Evolutionary conservation across 768 basidiomycete genomes (phyloP), one percentile per base, ranked within the genome.

Genomic region (Tylopilus subfusipes): DNA sequence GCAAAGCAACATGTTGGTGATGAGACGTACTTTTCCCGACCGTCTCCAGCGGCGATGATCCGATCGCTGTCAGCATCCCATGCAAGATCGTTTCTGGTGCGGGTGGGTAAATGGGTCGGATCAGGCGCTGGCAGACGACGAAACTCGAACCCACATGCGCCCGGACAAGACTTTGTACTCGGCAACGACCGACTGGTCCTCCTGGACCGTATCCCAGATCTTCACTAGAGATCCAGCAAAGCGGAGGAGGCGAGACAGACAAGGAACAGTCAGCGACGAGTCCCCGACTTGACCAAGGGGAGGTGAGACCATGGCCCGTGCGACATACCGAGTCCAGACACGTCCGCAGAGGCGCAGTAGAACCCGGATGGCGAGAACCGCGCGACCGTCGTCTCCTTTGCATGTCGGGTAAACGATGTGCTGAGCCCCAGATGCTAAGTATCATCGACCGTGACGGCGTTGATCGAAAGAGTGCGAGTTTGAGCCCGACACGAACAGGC

Each of bases 21-120:
- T 0, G 13, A 36, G 13, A 50, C 59, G 18, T 50, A 93, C 92
- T 88, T 92, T 64, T 94, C 95, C 55, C 85, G 80, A 33, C 94
- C 94, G 59, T 96, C 92, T 50, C 96, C 96, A 13, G 91, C 95
- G 8, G 88, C 91, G 46, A 98, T 89, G 53, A 98, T 88, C n/a
- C 96, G 82, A 69, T 97, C 96, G 66, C 89, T 92, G 70, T 98
- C 96, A 2, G 89, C 90, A 64, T 98, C 96, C 96, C 96, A 98
- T 12, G 87, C 88, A 21, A 98, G 81, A 72, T 98, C 96, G 62
- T 94, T 94, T 60, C 94, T 93, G 60, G 10, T n/a, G 46, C 11
- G 25, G 4, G 13, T 24, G 24, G 11, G 29, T 27, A 19, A 21
- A 33, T 47, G n/a, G 11, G 40, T 44, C 39, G 2, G 22, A 42